Evolutionary conservation across 2,329 filamentous ascomycete species (phyloP).

Genomic region (Botryotinia globosa): DNA sequence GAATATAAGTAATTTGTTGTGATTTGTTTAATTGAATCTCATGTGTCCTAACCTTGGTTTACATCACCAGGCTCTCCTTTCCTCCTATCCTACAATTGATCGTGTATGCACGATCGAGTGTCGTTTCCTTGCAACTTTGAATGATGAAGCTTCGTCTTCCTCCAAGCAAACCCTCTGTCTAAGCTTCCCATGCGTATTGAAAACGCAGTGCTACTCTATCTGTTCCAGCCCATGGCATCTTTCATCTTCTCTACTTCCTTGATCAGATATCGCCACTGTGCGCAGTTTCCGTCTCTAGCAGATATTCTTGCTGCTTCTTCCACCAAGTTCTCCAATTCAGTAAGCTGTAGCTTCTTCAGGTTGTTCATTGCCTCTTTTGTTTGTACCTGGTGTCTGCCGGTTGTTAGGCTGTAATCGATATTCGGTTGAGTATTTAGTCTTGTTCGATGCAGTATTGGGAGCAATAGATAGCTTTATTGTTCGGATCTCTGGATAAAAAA

Average conservation of each 20-base stretch:
- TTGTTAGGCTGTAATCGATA: background rate
- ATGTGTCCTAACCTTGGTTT: background rate
- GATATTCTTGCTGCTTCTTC: background rate
- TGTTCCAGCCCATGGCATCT: background rate
- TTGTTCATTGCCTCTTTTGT: background rate
- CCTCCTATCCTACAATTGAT: background rate
- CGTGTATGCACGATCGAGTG: background rate
- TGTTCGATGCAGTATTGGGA: no score
- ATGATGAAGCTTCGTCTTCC: background rate
- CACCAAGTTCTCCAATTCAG: background rate
- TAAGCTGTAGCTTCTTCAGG: background rate
- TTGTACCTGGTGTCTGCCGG: background rate
- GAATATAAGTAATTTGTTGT: no score
- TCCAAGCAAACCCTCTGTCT: background rate
- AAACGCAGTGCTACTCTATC: background rate
- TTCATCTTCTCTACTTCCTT: slow-evolving; percentile 2
- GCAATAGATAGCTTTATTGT: background rate
- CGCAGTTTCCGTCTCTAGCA: background rate
- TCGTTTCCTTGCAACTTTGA: background rate
- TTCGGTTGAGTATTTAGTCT: background rate
- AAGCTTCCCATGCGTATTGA: background rate
- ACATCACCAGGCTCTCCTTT: background rate
- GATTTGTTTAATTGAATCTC: background rate
- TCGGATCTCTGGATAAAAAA: background rate
- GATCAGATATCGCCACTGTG: background rate